Percentiles rank a stretch among this genome's conserved stretches.
These are phyloP conservation scores for Saccharomyces kudriavzevii DNA, from an alignment of 805 yeast species.

Conservation along the genomic window DNA sequence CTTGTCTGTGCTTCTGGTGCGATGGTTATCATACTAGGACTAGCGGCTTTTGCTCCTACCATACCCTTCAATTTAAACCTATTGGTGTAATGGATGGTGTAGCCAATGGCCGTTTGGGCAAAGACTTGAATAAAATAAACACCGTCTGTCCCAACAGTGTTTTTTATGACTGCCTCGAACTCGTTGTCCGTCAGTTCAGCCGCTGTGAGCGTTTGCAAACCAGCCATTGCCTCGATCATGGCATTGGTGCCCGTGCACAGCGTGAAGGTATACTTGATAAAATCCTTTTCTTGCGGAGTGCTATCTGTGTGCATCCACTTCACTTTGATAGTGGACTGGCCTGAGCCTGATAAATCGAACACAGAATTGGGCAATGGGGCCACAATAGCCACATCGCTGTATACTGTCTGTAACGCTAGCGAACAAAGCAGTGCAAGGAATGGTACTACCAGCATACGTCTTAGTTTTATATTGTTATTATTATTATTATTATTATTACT, in stretches of 20 bases:
- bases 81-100: conserved; percentile 56
- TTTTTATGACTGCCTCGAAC: conserved; percentile 36
- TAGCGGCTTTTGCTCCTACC: conserved; percentile 51
- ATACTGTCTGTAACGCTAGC: neutral
- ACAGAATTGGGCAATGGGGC: conserved; percentile 7
- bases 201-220: conserved; percentile 29
- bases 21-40: conserved; percentile 29
- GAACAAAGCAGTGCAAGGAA: neutral
- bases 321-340: conserved; percentile 19
- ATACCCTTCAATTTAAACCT: conserved; percentile 62
- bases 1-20: conserved; percentile 33
- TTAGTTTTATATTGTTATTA: neutral
- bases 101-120: conserved; percentile 37
- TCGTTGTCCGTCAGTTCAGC: conserved; percentile 27
- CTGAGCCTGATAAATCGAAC: conserved; percentile 11
- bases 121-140: conserved; percentile 62
- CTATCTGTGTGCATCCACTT: conserved; percentile 51
- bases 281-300: conserved; percentile 38
- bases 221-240: conserved; percentile 36
- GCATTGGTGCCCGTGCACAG: conserved; percentile 64
- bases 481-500: too few relatives aligned
- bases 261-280: conserved; percentile 40
- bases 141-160: conserved; percentile 51
- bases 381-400: conserved; percentile 4
- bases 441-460: neutral